These are phyloP conservation scores for Austroboletus festivus DNA, from an alignment of 768 basidiomycete genomes.

Conservation along the genomic window DNA sequence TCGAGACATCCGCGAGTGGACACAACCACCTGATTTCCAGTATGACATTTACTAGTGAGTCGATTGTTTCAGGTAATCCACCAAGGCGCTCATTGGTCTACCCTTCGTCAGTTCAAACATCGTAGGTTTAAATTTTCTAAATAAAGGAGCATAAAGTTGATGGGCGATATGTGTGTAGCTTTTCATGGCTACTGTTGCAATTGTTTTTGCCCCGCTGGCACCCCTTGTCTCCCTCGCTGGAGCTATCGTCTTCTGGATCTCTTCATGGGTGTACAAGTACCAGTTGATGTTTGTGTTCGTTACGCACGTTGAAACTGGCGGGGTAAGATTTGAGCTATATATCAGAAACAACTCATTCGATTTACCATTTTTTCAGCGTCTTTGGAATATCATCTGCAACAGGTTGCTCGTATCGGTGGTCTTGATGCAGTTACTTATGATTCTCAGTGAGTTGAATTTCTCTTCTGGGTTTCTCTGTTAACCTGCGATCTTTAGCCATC, in stretches of 20 bases:
- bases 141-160: constrained; percentile 5
- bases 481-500: constrained; percentile 51
- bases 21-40: constrained; percentile 85
- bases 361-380: constrained; percentile 46
- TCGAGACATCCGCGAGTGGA: constrained; percentile 87
- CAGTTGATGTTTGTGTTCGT: constrained; percentile 94
- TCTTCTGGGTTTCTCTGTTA: not conserved
- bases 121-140: constrained; percentile 33
- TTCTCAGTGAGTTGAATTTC: constrained; percentile 63
- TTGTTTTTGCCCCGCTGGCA: constrained; percentile 93
- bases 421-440: constrained; percentile 85
- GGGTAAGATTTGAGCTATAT: constrained; percentile 49
- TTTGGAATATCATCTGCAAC: constrained; percentile 95
- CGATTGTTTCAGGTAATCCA: not conserved
- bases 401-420: constrained; percentile 74
- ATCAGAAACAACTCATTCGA: not conserved
- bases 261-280: constrained; percentile 91
- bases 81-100: not conserved
- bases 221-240: constrained; percentile 85
- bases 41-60: constrained; percentile 82
- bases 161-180: constrained; percentile 40
- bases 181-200: constrained; percentile 89
- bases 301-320: constrained; percentile 89
- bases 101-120: constrained; percentile 47
- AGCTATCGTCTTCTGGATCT: constrained; percentile 83